Evolutionary conservation across 441 rosid genomes (phyloP), one percentile per base, ranked within the genome.

Genomic region (Croton setiger): DNA sequence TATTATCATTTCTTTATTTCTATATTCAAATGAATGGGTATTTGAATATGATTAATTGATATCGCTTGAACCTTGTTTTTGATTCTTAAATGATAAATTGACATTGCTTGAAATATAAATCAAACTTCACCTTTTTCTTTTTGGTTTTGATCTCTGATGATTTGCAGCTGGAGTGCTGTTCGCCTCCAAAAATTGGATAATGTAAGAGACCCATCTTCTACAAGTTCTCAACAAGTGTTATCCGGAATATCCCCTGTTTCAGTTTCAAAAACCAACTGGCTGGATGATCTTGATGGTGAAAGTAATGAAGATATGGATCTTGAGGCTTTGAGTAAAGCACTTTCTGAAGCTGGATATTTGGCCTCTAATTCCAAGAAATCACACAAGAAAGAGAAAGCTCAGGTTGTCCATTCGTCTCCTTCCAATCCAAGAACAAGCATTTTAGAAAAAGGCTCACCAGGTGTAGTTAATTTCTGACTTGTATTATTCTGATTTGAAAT

Each of bases 151-250:
- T 69, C 36, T 65, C 5, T 39, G 12, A 31, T 45, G 20, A 62
- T 12, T 66, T 75, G 70, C 73, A 94, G 98, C 66, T 94, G 96
- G 97, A 88, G 87, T 74, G 97, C 90, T 68, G 74, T 90, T 81
- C 90, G 94, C 59, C 60, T 90, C 77, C 92, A 83, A 74, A 90
- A 81, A 80, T 56, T 66, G 64, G 71, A 73, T 15, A 23, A 71
- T 65, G 82, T 14, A 33, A 60, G 76, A 56, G 81, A 76, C 64
- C 51, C 64, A 0, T 52, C 68, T 59, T 27, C 68, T 63, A 27
- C 64, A 18, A 60, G 45, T 31, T 4, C 72, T 56, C 65, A 52
- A 21, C 75, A 74, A 17, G 58, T 14, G 60, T 33, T 1, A 13
- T 55, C 80, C 27, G 66, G 74, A 0, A 52, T 75, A 49, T 23